phyloP scores from a whole-genome alignment of 768 basidiomycete species.

The Gautieria morchelliformis region DNA sequence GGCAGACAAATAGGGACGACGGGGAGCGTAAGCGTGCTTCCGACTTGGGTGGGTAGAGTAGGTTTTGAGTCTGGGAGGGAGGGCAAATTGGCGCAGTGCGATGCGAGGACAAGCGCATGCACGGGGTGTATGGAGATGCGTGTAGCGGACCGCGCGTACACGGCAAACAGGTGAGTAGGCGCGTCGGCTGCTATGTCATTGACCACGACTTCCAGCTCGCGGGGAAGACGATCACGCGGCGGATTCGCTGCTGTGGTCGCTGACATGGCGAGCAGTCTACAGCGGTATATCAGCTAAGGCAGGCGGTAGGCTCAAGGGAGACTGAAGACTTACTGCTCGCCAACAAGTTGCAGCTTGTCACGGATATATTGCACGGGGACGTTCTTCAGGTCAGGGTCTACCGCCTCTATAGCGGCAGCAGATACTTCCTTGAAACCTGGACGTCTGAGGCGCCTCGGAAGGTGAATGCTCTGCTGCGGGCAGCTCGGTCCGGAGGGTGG shows the following conservation, averaged over 20 bases:
- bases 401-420: conserved; percentile 40
- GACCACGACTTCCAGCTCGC: conserved; percentile 22
- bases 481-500: neutral
- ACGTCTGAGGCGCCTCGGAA: conserved; percentile 59
- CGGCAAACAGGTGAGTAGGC: conserved; percentile 15
- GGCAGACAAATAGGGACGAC: conserved; percentile 15
- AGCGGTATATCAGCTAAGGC: neutral
- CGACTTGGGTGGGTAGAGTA: neutral
- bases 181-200: conserved; percentile 10
- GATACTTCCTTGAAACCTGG: conserved; percentile 51
- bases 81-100: conserved; percentile 9
- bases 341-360: conserved; percentile 37
- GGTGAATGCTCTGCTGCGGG: conserved; percentile 12
- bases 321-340: conserved; percentile 29
- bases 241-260: neutral
- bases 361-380: conserved; percentile 58
- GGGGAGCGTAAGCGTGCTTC: conserved; percentile 9
- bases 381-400: conserved; percentile 39
- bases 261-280: conserved; percentile 1
- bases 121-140: conserved; percentile 14
- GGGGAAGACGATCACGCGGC: conserved; percentile 15
- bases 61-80: conserved; percentile 2
- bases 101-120: conserved; percentile 15
- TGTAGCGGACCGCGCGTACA: conserved; percentile 8
- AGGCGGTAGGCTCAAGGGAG: neutral